Evolutionary conservation across 108 stramenopile genomes (phyloP), one percentile per base, ranked within the genome.

Genomic region (Cyclotella sp.): DNA sequence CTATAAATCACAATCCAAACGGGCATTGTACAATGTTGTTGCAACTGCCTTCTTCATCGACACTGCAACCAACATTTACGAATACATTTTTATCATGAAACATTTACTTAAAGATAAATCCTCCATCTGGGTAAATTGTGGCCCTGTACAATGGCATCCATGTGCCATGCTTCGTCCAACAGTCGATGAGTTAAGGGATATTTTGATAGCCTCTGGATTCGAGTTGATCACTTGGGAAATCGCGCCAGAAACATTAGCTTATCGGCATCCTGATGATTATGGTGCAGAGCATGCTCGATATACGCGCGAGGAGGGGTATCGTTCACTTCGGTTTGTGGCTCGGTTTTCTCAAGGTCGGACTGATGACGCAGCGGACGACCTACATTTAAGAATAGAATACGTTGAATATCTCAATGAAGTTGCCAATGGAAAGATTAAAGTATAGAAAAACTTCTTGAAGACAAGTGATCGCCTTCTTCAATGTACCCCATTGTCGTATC

Each of bases 141-240:
- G 92, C 10, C 92, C 92, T 13, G 71, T 93, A n/a, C 92, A 91
- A 72, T 93, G 92, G 92, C 92, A 93, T 72, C 73, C 47, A n/a
- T 88, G 90, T 70, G 88, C 90, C 8, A 19, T 80, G 26, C 40
- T 91, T 16, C 74, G 71, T 52, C 86, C 88, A 22, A 80, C 88
- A 14, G 88, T 77, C 0, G 83, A 90, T 73, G 90, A 93, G 65
- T 63, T 93, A 14, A 63, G 58, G 63, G 54, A 78, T 34, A 55
- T 93, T 19, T 68, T 93, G 5, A 52, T 78, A 73, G 70, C 62
- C 1, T 64, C 61, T 47, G 90, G 87, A 21, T 93, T 89, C 65
- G 29, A 45, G 15, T 68, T 93, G 46, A 27, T 70, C 40, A 62
- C 73, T 63, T 93, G 90, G 90, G 71, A 73, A 26, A 65, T 93